Conservation (phyloP, 2,329 filamentous ascomycete genomes). For the Ceratocystis cubensis region DNA sequence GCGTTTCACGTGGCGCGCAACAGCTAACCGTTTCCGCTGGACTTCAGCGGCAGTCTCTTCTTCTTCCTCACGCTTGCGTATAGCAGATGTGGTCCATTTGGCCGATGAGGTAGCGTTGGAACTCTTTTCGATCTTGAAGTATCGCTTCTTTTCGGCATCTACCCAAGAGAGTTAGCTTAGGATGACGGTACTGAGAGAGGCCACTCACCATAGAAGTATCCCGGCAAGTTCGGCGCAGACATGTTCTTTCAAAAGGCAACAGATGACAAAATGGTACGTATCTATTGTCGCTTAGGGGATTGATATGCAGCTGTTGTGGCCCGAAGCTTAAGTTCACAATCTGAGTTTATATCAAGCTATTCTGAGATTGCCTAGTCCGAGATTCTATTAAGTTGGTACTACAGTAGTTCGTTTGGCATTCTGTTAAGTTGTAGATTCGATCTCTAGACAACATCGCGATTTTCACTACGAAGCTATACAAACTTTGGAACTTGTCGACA, state of each 20-base stretch:
- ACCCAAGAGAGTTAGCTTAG: constrained; percentile 1
- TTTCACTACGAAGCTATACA: background rate
- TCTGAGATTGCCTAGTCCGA: background rate
- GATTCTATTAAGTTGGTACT: background rate
- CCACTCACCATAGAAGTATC: constrained; percentile 16
- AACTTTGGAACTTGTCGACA: background rate
- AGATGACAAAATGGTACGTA: background rate
- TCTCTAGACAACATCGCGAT: background rate
- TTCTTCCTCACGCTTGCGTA: constrained; percentile 43
- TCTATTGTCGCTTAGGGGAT: background rate
- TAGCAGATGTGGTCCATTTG: constrained; percentile 44
- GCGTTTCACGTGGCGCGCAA: constrained; percentile 11
- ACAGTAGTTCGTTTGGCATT: background rate
- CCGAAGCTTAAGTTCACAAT: background rate
- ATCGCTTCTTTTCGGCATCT: constrained; percentile 49
- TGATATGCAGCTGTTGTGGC: background rate
- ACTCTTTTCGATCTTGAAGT: constrained; percentile 53
- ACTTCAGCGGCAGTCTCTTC: constrained; percentile 26
- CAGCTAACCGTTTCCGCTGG: constrained; percentile 4
- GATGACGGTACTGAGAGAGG: background rate
- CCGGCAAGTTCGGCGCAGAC: background rate
- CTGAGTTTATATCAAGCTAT: background rate
- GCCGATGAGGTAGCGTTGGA: constrained; percentile 39
- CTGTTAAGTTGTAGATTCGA: background rate
- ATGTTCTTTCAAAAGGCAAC: background rate